Evolutionary conservation across 2,329 filamentous ascomycete species (phyloP).

Genomic region (Myriosclerotinia duriaeana): DNA sequence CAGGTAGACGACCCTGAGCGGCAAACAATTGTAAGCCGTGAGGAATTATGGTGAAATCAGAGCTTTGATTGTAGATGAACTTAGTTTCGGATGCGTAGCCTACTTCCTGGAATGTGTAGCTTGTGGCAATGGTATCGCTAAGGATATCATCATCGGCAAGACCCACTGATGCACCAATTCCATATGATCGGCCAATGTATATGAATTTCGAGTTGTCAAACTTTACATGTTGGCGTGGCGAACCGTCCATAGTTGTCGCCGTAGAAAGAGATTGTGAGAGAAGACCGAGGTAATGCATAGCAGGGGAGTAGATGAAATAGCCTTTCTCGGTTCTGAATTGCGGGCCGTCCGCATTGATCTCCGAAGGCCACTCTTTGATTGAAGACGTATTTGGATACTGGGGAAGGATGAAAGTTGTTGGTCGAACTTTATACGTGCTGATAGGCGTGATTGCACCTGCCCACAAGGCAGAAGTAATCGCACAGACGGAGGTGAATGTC

Average conservation of each 20-base stretch:
- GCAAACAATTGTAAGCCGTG: neutral
- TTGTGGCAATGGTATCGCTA: conserved; percentile 8
- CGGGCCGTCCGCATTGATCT: neutral
- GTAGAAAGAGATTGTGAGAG: conserved; percentile 4
- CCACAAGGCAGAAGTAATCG: conserved; percentile 21
- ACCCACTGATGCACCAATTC: conserved; percentile 11
- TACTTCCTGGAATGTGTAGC: conserved; percentile 41
- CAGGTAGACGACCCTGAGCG: conserved; percentile 19
- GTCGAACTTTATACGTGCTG: neutral
- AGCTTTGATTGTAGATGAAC: conserved; percentile 44
- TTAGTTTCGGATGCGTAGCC: conserved; percentile 41
- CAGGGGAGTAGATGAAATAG: conserved; percentile 12
- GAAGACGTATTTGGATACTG: conserved; percentile 20
- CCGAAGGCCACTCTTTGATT: conserved; percentile 9
- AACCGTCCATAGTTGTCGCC: conserved; percentile 1
- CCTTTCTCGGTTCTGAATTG: neutral
- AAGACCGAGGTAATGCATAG: neutral
- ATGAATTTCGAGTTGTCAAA: conserved; percentile 3
- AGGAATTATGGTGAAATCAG: conserved; percentile 28
- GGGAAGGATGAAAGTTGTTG: neutral
- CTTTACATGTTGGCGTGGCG: conserved; percentile 6
- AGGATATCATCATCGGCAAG: conserved; percentile 16
- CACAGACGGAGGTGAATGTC: conserved; percentile 7
- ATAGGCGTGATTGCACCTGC: conserved; percentile 23
- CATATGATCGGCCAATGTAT: conserved; percentile 12